Evolutionary conservation across 176 grass and related monocot genomes (phyloP).

Genomic region (Saccharum officinarum): DNA sequence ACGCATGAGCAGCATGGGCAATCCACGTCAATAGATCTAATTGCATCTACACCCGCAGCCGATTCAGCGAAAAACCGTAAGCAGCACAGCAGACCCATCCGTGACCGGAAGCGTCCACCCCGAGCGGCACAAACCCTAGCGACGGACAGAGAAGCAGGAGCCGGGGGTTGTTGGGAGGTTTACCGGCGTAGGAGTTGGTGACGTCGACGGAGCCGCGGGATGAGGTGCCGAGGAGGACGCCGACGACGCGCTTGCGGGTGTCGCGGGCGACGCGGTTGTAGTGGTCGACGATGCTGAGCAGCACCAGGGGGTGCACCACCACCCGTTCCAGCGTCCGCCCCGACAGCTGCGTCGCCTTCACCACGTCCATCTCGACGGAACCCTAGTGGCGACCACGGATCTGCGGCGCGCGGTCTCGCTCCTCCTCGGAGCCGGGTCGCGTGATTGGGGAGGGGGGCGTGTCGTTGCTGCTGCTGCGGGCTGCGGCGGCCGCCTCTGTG

Average conservation of each 20-base stretch:
- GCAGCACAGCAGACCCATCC: background rate
- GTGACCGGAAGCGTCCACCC: background rate
- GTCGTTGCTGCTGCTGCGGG: slow-evolving; percentile 16
- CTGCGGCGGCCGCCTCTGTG: slow-evolving; percentile 11
- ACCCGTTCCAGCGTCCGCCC: slow-evolving; percentile 79
- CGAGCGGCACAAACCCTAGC: slow-evolving; percentile 22
- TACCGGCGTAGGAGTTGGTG: slow-evolving; percentile 98
- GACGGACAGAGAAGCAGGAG: too few species aligned
- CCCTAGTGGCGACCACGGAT: slow-evolving; percentile 22
- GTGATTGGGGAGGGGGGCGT: background rate
- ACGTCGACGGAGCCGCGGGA: slow-evolving; percentile 81
- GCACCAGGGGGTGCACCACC: slow-evolving; percentile 90
- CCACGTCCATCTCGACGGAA: slow-evolving; percentile 74
- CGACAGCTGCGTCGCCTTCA: slow-evolving; percentile 90
- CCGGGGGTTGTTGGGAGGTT: background rate
- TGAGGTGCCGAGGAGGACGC: slow-evolving; percentile 84
- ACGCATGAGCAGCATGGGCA: background rate
- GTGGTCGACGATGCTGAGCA: slow-evolving; percentile 99
- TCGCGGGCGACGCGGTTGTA: slow-evolving; percentile 98
- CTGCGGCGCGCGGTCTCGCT: slow-evolving; percentile 18
- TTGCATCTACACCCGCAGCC: background rate
- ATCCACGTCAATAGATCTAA: slow-evolving; percentile 29
- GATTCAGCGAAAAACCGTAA: slow-evolving; percentile 11
- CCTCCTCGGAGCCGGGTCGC: background rate
- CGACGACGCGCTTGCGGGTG: slow-evolving; percentile 87